Percentiles rank a stretch among this genome's conserved stretches.
phyloP scores from a whole-genome alignment of 148 eudicot species.

The Euryodendron excelsum region DNA sequence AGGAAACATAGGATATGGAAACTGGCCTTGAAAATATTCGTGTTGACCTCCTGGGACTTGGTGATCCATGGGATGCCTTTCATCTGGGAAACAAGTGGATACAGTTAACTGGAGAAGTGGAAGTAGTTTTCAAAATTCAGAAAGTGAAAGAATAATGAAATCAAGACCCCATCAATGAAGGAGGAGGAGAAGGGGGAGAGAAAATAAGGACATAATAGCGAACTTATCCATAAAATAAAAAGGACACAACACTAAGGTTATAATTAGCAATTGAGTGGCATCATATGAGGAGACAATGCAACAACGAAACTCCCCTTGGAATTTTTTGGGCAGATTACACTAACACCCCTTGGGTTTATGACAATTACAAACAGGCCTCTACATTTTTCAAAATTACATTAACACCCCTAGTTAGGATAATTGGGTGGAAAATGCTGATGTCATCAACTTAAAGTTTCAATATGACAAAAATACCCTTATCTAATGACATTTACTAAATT shows the following conservation, averaged over 20 bases:
- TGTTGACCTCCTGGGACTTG: constrained; percentile 48
- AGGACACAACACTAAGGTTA: not conserved
- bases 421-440: no score
- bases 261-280: not conserved
- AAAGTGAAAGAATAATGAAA: not conserved
- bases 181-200: not conserved
- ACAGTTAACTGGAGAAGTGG: not conserved
- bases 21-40: constrained; percentile 55
- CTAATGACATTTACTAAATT: no score
- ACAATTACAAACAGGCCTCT: no score
- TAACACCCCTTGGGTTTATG: no score
- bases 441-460: no score
- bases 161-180: not conserved
- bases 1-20: constrained; percentile 68
- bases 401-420: no score
- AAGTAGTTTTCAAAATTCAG: not conserved
- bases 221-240: no score
- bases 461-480: no score
- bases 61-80: constrained; percentile 30
- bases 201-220: no score
- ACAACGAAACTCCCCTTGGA: not conserved
- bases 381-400: no score
- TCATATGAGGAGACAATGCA: not conserved
- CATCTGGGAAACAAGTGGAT: constrained; percentile 29
- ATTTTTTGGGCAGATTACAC: no score